Percentiles rank a stretch among this genome's conserved stretches.
phyloP scores from a whole-genome alignment of 108 stramenopile species.

The Nannochloropsis gaditana region DNA sequence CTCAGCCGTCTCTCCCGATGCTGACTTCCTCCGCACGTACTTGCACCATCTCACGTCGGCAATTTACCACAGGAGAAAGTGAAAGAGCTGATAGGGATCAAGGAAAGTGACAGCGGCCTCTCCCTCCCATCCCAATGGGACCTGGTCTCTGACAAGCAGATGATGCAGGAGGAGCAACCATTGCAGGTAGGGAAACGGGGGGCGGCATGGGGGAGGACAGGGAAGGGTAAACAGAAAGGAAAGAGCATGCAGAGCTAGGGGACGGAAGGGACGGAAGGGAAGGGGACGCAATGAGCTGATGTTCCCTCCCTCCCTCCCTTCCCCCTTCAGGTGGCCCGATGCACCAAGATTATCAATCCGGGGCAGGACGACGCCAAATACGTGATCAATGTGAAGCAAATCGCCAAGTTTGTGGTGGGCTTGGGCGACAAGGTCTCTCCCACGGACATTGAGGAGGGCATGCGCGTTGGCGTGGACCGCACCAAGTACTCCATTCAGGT shows the following conservation, averaged over 20 bases:
- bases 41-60: too few species aligned
- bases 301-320: background rate
- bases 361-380: conserved; percentile 78
- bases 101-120: conserved; percentile 96
- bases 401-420: conserved; percentile 98
- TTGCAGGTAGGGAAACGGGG: conserved; percentile 39
- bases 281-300: too few species aligned
- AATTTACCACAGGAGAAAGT: conserved; percentile 80
- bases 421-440: conserved; percentile 94
- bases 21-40: too few species aligned
- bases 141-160: conserved; percentile 97
- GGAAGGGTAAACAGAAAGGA: background rate
- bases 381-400: conserved; percentile 97
- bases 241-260: background rate
- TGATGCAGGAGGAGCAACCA: conserved; percentile 94
- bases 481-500: conserved; percentile 91
- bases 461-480: conserved; percentile 95
- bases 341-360: conserved; percentile 93
- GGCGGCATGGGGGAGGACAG: background rate
- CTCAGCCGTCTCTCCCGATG: too few species aligned
- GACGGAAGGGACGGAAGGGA: too few species aligned
- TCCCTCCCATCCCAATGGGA: conserved; percentile 97
- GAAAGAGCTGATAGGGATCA: conserved; percentile 96
- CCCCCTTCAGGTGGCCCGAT: conserved; percentile 82
- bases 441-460: conserved; percentile 99